A percentile compares a stretch with the other conserved stretches of the same genome.
Evolutionary conservation across 1,284 basidiomycete species (phyloP).

Genomic region (Chalciporus sp.): DNA sequence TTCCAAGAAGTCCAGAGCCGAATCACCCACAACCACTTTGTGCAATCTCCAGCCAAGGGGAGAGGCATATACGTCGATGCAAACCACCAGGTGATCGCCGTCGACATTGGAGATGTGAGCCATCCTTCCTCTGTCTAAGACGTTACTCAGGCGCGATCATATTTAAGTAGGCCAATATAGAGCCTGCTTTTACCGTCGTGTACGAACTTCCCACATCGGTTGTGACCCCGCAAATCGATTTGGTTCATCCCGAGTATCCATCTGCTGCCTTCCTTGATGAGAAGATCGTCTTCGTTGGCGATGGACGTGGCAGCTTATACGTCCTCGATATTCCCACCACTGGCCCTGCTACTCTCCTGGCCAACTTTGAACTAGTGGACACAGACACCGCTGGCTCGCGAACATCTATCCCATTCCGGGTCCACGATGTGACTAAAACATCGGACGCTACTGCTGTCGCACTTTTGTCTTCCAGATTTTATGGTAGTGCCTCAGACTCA

Average conservation of each 20-base stretch:
- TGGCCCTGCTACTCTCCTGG: conserved; percentile 49
- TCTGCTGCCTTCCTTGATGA: conserved; percentile 62
- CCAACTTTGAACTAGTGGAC: conserved; percentile 53
- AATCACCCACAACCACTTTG: conserved; percentile 85
- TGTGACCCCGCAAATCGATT: conserved; percentile 38
- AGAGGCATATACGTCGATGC: conserved; percentile 74
- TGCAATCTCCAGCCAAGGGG: conserved; percentile 46
- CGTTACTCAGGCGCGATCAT: conserved; percentile 20
- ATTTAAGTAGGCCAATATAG: conserved; percentile 48
- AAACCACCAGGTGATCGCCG: conserved; percentile 61
- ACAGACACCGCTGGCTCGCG: conserved; percentile 24
- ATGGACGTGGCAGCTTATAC: conserved; percentile 75
- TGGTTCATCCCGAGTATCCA: conserved; percentile 72
- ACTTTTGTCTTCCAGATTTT: conserved; percentile 60
- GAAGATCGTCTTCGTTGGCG: conserved; percentile 60
- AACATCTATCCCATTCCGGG: conserved; percentile 54
- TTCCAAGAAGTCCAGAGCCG: conserved; percentile 84
- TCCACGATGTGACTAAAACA: conserved; percentile 48
- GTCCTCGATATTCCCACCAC: conserved; percentile 44
- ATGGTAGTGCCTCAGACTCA: conserved; percentile 26
- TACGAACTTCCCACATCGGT: conserved; percentile 62
- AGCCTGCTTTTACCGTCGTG: conserved; percentile 58
- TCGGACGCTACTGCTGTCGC: conserved; percentile 45
- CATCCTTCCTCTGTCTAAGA: conserved; percentile 2
- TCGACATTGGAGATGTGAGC: conserved; percentile 63